Evolutionary conservation across 306 rosid genomes (phyloP).

Genomic region (Rosa rugosa): DNA sequence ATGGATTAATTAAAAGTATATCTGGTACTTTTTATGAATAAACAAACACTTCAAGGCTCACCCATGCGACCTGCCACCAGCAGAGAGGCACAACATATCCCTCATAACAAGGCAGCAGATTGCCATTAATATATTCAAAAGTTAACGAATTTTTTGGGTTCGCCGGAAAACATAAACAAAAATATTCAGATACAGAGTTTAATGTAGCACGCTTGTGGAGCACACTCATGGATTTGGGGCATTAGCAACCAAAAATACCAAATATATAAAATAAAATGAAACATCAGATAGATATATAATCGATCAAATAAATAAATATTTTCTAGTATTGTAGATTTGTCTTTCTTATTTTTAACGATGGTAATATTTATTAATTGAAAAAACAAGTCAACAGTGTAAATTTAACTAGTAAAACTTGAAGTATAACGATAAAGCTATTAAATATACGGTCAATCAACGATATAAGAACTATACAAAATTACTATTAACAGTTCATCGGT

Average conservation of each 20-base stretch:
- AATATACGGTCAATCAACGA: too few species aligned
- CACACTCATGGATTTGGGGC: neutral
- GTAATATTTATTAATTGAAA: too few species aligned
- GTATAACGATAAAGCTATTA: too few species aligned
- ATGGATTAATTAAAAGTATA: neutral
- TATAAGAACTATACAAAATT: neutral
- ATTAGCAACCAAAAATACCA: neutral
- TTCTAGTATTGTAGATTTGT: too few species aligned
- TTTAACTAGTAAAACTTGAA: too few species aligned
- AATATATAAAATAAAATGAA: neutral
- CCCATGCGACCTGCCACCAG: conserved; percentile 22
- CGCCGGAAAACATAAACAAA: neutral
- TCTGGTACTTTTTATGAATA: neutral
- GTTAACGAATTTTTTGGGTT: conserved; percentile 18
- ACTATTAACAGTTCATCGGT: neutral
- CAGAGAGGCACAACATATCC: conserved; percentile 27
- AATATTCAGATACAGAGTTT: neutral
- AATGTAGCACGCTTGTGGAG: neutral
- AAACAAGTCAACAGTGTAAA: too few species aligned
- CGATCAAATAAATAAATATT: neutral
- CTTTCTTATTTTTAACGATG: neutral
- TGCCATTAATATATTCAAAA: conserved; percentile 35
- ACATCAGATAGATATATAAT: neutral
- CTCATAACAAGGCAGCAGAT: conserved; percentile 34
- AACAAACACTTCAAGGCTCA: neutral